Evolutionary conservation across 148 eudicot genomes (phyloP), one percentile per base, ranked within the genome.

Genomic region (Rhododendron molle): DNA sequence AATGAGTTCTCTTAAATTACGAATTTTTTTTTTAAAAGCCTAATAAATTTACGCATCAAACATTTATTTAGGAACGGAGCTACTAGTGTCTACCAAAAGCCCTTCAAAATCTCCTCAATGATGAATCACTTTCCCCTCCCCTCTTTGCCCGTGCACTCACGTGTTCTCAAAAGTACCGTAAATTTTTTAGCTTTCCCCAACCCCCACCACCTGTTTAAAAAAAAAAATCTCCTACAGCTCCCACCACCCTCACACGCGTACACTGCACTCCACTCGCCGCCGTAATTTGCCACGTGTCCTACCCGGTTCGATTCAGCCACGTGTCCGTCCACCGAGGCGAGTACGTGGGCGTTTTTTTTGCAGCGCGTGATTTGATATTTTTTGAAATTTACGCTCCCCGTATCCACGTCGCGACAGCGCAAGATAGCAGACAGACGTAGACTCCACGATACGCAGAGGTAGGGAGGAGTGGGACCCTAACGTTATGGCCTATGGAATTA

Each of bases 371-470:
- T 3, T 49, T 0, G 49, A 10, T 50, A 18, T 76, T 56, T n/a
- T 36, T 54, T 50, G 40, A 76, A 84, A 52, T 16, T 46, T 44
- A n/a, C 84, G 67, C 81, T 76, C 67, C 49, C 3, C 49, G 3
- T 21, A 43, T 73, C 83, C 81, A 81, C 85, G 58, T 83, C 86
- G 56, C 72, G 88, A 86, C 90, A 88, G 85, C 89, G 83, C 82
- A 84, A 65, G 50, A 58, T 74, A 80, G 85, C 88, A 74, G 86
- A 74, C 82, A 74, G 88, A 86, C 88, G 90, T 86, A 76, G 90
- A 88, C 90, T 49, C 81, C 81, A 88, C 90, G 90, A 15, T 49
- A 11, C 44, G 26, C 32, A 30, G 58, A 30, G n/a, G 60, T 16
- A 54, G 60, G 21, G 60, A 54, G 21, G 21, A 54, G 49, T 46